Conservation (phyloP, 148 eudicot species). For the Cornus kousa region DNA sequence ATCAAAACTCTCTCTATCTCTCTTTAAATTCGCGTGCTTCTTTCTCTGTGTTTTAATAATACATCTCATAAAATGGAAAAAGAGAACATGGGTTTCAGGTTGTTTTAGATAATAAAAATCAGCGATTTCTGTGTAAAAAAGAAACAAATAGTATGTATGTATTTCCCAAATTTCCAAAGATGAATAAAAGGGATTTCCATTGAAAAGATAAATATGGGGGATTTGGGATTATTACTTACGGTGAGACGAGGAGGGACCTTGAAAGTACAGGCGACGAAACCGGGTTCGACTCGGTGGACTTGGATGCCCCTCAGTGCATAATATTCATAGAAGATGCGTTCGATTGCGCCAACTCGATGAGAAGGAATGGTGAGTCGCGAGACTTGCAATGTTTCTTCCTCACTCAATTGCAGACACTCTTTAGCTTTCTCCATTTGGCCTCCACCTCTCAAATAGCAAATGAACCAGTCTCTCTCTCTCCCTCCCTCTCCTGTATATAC, state of each 20-base stretch:
- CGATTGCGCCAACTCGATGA: constrained; percentile 38
- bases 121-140: no score
- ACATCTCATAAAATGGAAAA: no score
- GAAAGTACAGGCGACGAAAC: constrained; percentile 49
- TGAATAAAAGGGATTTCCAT: not conserved
- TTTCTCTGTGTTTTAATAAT: no score
- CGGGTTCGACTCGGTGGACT: constrained; percentile 66
- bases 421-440: constrained; percentile 46
- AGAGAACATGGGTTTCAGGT: no score
- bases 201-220: not conserved
- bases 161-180: not conserved
- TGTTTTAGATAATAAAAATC: no score
- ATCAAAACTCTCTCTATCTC: no score
- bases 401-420: constrained; percentile 21
- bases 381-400: constrained; percentile 23
- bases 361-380: constrained; percentile 46
- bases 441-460: not conserved
- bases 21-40: no score
- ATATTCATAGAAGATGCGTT: constrained; percentile 61
- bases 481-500: no score
- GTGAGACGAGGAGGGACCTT: constrained; percentile 64
- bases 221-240: constrained; percentile 31
- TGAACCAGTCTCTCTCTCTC: no score
- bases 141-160: no score
- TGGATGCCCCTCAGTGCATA: constrained; percentile 58